Evolutionary conservation across 257 asterid genomes (phyloP).

Genomic region (Solanum peruvianum): DNA sequence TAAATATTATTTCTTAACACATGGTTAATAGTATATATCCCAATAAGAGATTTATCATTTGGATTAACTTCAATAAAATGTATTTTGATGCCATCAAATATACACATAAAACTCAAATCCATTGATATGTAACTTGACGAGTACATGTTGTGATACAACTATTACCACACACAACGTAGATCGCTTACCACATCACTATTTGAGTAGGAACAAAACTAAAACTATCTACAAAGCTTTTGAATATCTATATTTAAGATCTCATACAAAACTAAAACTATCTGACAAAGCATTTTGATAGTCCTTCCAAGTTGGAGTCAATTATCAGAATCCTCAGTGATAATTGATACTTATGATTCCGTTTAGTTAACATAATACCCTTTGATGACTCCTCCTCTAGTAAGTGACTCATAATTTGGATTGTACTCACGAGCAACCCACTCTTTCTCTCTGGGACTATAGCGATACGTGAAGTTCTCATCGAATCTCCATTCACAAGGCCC

Average conservation of each 20-base stretch:
- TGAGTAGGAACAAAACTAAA: background rate
- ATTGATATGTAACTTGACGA: background rate
- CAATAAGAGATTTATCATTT: conserved; percentile 21
- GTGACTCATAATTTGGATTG: background rate
- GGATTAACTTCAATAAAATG: conserved; percentile 27
- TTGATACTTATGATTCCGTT: background rate
- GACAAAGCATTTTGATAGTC: background rate
- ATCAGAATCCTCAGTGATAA: background rate
- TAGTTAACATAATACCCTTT: background rate
- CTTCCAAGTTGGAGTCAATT: background rate
- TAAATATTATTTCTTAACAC: too few species aligned
- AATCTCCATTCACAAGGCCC: background rate
- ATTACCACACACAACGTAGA: too few species aligned
- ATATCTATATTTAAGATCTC: background rate
- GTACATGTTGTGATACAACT: too few species aligned
- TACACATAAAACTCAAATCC: background rate
- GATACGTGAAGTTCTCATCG: background rate
- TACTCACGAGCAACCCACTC: background rate
- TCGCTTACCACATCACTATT: too few species aligned
- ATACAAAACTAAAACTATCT: background rate
- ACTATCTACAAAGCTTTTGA: background rate
- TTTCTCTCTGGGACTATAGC: background rate
- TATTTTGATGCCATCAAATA: background rate
- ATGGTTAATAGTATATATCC: too few species aligned
- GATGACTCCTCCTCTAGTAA: background rate